Evolutionary conservation across 352 stramenopile genomes (phyloP).

Genomic region (Pythium diclinum): DNA sequence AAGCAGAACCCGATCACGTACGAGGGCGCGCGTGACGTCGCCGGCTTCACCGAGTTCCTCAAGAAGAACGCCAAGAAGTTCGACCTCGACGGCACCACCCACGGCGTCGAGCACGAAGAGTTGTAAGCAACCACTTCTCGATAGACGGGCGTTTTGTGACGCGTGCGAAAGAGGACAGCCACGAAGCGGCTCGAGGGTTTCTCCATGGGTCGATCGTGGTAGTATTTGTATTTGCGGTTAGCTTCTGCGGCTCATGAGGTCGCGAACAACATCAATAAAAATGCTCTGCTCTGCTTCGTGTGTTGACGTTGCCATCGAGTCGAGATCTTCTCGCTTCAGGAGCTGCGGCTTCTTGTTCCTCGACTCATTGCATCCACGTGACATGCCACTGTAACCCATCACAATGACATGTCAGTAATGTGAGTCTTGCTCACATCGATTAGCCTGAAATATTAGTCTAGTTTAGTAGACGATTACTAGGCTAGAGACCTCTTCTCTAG

Average conservation of each 20-base stretch:
- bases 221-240: slow-evolving; percentile 8
- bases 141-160: not conserved
- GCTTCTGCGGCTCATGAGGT: not conserved
- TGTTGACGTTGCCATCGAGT: too few species aligned
- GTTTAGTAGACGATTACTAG: too few species aligned
- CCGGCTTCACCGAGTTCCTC: slow-evolving; percentile 82
- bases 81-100: slow-evolving; percentile 54
- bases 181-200: not conserved
- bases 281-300: not conserved
- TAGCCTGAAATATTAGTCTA: too few species aligned
- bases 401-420: too few species aligned
- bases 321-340: too few species aligned
- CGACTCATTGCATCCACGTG: too few species aligned
- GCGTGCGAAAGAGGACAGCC: slow-evolving; percentile 1
- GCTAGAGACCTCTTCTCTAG: too few species aligned
- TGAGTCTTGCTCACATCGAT: too few species aligned
- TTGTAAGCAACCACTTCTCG: slow-evolving; percentile 43
- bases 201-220: not conserved
- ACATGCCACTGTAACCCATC: too few species aligned
- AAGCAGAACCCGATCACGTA: slow-evolving; percentile 86
- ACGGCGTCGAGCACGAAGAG: slow-evolving; percentile 67
- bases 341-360: too few species aligned
- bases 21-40: slow-evolving; percentile 80
- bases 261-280: slow-evolving; percentile 5
- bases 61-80: slow-evolving; percentile 88